Base-by-base conservation (phyloP, 148 eudicot species). In the Vaccinium macrocarpon region DNA sequence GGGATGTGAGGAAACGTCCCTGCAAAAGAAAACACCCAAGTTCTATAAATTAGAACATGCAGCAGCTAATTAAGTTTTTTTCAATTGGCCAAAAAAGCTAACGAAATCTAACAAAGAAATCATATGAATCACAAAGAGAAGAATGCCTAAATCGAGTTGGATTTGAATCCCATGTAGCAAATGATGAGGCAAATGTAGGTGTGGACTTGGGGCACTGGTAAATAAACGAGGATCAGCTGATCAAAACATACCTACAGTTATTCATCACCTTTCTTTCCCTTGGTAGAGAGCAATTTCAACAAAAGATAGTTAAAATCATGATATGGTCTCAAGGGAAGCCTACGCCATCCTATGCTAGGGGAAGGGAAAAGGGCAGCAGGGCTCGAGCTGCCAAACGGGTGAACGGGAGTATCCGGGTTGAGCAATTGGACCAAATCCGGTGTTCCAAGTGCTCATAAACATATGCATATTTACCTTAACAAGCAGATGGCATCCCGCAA, bases 1-100 rank as follows among this genome's bases (percentile, higher is more conserved):
- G 92, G 55, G 99, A 91, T 85, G 98, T 89, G 83, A 97, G 93
- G 79, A 97, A 97, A 32, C 95, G 91, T 21, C 99, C 99, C 98
- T 97, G 86, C 53, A 53, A 84, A 72, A 50, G 55, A 83, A 80
- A 59, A 85, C 9, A 12, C 55, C 49, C 18, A 77, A 72, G 56
- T 9, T 66, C 23, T 53, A 84, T 27, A 62, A 72, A 51, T 19
- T 32, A 23, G 53, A 82, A 46, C 50, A 46, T 75, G 76, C 13
- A 84, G 56, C 77, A 59, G 52, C 85, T 57, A 51, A 32, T 68
- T 68, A 68, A 29, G 38, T 68, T 29, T 68, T 23, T 23, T 68
- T 68, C 38, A 68, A 27, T 4, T 7, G 19, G 42, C 18, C 18
- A 27, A 66, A 25, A 6, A 12, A 66, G 35, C 72, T 25, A 25